phyloP scores from a whole-genome alignment of 2,329 filamentous ascomycete genomes.

The Cytospora schulzeri region DNA sequence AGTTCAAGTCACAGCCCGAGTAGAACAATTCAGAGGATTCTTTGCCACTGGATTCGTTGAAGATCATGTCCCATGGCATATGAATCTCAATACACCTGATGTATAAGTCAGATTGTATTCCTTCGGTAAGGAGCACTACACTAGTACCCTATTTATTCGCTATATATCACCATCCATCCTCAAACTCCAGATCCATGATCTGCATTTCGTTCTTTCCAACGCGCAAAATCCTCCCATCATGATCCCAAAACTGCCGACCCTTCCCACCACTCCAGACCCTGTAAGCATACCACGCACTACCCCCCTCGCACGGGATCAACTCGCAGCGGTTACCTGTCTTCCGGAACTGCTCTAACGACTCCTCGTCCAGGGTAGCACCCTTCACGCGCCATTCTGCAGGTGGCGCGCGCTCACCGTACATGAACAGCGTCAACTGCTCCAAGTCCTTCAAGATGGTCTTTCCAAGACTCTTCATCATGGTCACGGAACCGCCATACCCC shows the following conservation, averaged over 20 bases:
- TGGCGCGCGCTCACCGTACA: slow-evolving; percentile 35
- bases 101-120: too few relatives aligned
- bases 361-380: slow-evolving; percentile 4
- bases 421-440: slow-evolving; percentile 37
- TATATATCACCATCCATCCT: slow-evolving; percentile 31
- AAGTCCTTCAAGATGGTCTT: slow-evolving; percentile 33
- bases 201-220: slow-evolving; percentile 33
- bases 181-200: slow-evolving; percentile 36
- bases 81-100: too few relatives aligned
- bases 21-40: too few relatives aligned
- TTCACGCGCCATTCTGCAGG: slow-evolving; percentile 34
- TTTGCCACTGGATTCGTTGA: too few relatives aligned
- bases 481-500: slow-evolving; percentile 31
- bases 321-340: slow-evolving; percentile 18
- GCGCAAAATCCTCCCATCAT: slow-evolving; percentile 30
- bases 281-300: slow-evolving; percentile 30
- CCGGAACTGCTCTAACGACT: background rate
- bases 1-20: too few relatives aligned
- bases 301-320: slow-evolving; percentile 31
- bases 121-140: too few relatives aligned
- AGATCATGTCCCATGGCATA: too few relatives aligned
- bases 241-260: slow-evolving; percentile 32
- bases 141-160: too few relatives aligned
- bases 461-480: slow-evolving; percentile 32
- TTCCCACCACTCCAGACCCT: slow-evolving; percentile 31